Evolutionary conservation across 2,329 filamentous ascomycete species (phyloP).

Genomic region (Ascocoryne sarcoides): DNA sequence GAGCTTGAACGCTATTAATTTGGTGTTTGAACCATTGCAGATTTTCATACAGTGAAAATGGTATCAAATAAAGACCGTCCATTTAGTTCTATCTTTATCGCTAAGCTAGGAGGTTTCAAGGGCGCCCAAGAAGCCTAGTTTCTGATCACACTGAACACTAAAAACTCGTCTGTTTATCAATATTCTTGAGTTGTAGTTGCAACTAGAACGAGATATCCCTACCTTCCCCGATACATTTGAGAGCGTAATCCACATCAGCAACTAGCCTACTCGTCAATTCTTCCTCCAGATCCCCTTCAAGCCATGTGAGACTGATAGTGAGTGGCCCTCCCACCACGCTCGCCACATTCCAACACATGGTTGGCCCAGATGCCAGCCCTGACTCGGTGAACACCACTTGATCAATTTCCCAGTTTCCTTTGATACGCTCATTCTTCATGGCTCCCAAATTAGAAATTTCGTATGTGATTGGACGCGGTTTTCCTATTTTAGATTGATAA

Average conservation of each 20-base stretch:
- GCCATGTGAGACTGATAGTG: slow-evolving; percentile 39
- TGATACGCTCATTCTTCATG: slow-evolving; percentile 20
- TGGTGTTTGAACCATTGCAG: no score
- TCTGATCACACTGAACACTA: no score
- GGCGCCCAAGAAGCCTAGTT: no score
- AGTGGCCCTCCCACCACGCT: slow-evolving; percentile 37
- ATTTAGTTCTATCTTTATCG: no score
- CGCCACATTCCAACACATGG: slow-evolving; percentile 38
- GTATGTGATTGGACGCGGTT: slow-evolving; percentile 36
- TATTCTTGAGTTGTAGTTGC: background rate
- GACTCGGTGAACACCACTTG: slow-evolving; percentile 44
- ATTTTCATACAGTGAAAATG: no score
- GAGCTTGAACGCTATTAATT: no score
- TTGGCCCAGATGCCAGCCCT: slow-evolving; percentile 34
- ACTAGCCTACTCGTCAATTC: slow-evolving; percentile 32
- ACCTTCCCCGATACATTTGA: slow-evolving; percentile 9
- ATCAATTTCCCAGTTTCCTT: slow-evolving; percentile 30
- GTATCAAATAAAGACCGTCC: no score
- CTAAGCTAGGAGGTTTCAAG: no score
- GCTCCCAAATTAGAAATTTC: slow-evolving; percentile 45
- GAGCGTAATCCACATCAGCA: slow-evolving; percentile 29
- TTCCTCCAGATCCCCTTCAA: slow-evolving; percentile 35
- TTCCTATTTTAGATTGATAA: slow-evolving; percentile 35
- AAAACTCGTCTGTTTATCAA: no score
- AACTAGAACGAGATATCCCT: slow-evolving; percentile 1